These are phyloP conservation scores for Teunomyces stri DNA, from an alignment of 805 yeast species.

Conservation along the genomic window DNA sequence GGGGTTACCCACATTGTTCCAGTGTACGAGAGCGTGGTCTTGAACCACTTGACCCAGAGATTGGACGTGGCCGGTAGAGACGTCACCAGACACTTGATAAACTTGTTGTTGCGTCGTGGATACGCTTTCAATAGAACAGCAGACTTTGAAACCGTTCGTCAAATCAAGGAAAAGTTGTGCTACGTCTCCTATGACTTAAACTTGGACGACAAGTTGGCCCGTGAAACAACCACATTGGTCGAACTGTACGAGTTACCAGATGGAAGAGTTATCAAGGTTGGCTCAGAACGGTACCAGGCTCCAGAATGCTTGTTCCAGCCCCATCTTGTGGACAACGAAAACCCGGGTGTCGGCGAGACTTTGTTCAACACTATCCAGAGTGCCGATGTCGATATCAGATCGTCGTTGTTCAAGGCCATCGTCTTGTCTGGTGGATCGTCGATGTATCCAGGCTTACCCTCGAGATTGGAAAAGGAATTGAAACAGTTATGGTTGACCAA, in stretches of 20 bases:
- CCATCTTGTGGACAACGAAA: constrained; percentile 89
- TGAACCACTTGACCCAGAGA: constrained; percentile 88
- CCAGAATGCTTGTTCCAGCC: constrained; percentile 98
- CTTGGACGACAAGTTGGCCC: constrained; percentile 80
- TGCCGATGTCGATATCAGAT: constrained; percentile 91
- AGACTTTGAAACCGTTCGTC: constrained; percentile 97
- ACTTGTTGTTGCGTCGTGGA: constrained; percentile 87
- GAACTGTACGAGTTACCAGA: constrained; percentile 93
- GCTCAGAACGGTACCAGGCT: constrained; percentile 94
- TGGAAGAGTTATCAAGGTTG: constrained; percentile 90
- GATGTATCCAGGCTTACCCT: constrained; percentile 98
- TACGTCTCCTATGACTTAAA: constrained; percentile 93
- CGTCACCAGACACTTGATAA: constrained; percentile 94
- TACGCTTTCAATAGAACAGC: constrained; percentile 98
- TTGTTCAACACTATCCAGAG: constrained; percentile 86
- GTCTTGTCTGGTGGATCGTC: constrained; percentile 97
- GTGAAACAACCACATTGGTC: constrained; percentile 93
- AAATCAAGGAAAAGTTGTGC: constrained; percentile 93
- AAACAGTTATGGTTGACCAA: constrained; percentile 93
- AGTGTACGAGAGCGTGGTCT: constrained; percentile 94
- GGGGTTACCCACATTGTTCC: constrained; percentile 99
- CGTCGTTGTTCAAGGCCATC: constrained; percentile 84
- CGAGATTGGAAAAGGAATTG: constrained; percentile 90
- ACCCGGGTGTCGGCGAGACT: constrained; percentile 93
- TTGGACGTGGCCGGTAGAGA: constrained; percentile 98